These are phyloP conservation scores for Sporisorium reilianum DNA, from an alignment of 1,284 basidiomycete genomes.

Conservation along the genomic window DNA sequence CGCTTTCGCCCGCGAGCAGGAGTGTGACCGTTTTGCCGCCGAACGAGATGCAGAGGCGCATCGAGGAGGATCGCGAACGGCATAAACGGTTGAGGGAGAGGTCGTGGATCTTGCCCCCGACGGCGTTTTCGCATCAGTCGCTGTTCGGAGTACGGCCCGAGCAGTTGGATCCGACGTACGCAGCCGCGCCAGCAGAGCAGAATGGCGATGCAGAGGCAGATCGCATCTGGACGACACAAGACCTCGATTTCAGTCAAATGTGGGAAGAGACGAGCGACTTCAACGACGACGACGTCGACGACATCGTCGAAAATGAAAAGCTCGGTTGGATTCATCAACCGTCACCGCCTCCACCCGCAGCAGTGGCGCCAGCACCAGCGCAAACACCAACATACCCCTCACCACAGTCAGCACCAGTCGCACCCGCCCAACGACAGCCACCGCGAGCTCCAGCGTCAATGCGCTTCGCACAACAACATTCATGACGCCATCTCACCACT, in stretches of 20 bases:
- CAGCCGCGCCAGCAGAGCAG: constrained; percentile 4
- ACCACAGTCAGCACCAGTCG: not conserved
- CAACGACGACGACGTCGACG: constrained; percentile 45
- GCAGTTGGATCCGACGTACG: constrained; percentile 36
- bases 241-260: constrained; percentile 45
- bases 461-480: constrained; percentile 16
- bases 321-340: constrained; percentile 17
- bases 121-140: constrained; percentile 46
- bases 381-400: not conserved
- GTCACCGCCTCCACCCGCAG: constrained; percentile 7
- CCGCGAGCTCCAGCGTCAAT: constrained; percentile 34
- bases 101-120: constrained; percentile 87
- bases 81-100: constrained; percentile 88
- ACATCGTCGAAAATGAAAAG: constrained; percentile 24
- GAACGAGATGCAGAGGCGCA: constrained; percentile 83
- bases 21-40: constrained; percentile 72
- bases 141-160: constrained; percentile 36
- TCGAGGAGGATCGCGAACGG: constrained; percentile 93
- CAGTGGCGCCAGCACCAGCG: not conserved
- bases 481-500: not conserved
- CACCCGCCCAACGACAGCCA: constrained; percentile 5
- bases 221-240: constrained; percentile 36
- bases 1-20: constrained; percentile 23
- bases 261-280: constrained; percentile 53
- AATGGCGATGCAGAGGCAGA: constrained; percentile 22